These are phyloP conservation scores for Lindgomyces ingoldianus DNA, from an alignment of 495 filamentous ascomycete genomes.

Conservation along the genomic window DNA sequence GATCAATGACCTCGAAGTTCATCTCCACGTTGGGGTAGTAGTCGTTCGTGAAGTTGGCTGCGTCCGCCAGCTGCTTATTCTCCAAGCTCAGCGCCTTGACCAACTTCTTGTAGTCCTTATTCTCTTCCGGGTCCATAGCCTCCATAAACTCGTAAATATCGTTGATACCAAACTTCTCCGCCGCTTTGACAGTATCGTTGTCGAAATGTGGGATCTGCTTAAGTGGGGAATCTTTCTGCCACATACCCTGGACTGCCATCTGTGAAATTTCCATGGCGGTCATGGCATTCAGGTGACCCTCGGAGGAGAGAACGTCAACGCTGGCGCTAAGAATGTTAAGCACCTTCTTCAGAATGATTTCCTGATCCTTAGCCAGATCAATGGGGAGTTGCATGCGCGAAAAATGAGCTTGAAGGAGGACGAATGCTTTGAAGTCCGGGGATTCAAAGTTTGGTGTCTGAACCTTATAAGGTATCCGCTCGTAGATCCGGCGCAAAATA, in stretches of 20 bases:
- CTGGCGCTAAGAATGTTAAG: conserved; percentile 85
- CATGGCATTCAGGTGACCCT: conserved; percentile 95
- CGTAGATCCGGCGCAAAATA: conserved; percentile 88
- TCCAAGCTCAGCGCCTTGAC: conserved; percentile 76
- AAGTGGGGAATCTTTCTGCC: conserved; percentile 94
- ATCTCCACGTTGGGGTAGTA: conserved; percentile 94
- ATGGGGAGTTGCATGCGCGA: conserved; percentile 93
- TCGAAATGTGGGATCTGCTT: conserved; percentile 98
- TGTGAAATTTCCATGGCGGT: conserved; percentile 99
- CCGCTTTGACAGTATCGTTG: conserved; percentile 77
- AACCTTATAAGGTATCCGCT: conserved; percentile 94
- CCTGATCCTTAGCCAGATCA: conserved; percentile 96
- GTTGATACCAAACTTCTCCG: conserved; percentile 77
- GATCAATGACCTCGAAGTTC: conserved; percentile 81
- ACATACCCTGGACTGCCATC: conserved; percentile 99
- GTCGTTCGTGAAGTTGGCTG: conserved; percentile 93
- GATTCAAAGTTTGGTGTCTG: conserved; percentile 80
- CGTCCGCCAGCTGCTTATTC: conserved; percentile 79
- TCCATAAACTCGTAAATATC: conserved; percentile 99
- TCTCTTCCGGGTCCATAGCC: conserved; percentile 92
- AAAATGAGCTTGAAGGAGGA: conserved; percentile 95
- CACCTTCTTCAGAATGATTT: conserved; percentile 80
- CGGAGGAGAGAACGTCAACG: conserved; percentile 93
- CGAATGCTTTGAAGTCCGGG: conserved; percentile 97
- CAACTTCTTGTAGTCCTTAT: conserved; percentile 70